Conservation (phyloP, 768 basidiomycete genomes). For the Kwoniella sp. region DNA sequence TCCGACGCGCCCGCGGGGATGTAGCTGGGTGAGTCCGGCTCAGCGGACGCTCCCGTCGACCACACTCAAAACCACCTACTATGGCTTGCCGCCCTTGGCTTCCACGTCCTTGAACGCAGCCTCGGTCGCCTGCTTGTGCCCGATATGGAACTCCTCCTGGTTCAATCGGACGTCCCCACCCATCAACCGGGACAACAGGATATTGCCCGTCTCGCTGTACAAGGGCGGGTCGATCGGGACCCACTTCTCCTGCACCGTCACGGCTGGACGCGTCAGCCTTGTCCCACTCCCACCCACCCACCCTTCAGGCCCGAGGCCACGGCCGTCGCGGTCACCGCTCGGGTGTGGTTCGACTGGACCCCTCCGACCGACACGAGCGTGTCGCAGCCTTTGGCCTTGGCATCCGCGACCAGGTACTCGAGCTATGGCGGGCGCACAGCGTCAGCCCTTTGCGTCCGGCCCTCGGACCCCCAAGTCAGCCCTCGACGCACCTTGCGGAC, state of each 20-base stretch:
- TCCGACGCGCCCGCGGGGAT: conserved; percentile 39
- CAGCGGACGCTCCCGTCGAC: background rate
- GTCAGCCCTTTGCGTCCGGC: too few relatives aligned
- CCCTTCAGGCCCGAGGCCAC: conserved; percentile 32
- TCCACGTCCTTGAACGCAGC: conserved; percentile 32
- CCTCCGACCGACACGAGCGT: conserved; percentile 36
- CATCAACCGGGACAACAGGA: conserved; percentile 35
- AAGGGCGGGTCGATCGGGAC: conserved; percentile 33
- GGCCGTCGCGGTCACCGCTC: conserved; percentile 34
- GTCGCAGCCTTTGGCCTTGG: conserved; percentile 29
- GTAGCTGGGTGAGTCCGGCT: conserved; percentile 5
- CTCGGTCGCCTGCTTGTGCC: conserved; percentile 29
- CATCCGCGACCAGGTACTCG: conserved; percentile 36
- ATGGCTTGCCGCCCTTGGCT: conserved; percentile 30
- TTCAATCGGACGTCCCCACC: conserved; percentile 36
- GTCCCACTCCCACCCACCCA: background rate
- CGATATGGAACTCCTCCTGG: conserved; percentile 32
- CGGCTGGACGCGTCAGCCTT: conserved; percentile 5
- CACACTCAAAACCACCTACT: conserved; percentile 12
- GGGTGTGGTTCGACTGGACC: conserved; percentile 35
- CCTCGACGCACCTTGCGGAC: conserved; percentile 22
- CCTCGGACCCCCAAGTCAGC: too few relatives aligned
- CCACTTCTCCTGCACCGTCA: conserved; percentile 35
- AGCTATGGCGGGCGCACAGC: too few relatives aligned
- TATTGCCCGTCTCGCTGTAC: conserved; percentile 28